Percentiles rank a stretch among this genome's conserved stretches.
Evolutionary conservation across 805 yeast genomes (phyloP).

Genomic region (Candida piceae): DNA sequence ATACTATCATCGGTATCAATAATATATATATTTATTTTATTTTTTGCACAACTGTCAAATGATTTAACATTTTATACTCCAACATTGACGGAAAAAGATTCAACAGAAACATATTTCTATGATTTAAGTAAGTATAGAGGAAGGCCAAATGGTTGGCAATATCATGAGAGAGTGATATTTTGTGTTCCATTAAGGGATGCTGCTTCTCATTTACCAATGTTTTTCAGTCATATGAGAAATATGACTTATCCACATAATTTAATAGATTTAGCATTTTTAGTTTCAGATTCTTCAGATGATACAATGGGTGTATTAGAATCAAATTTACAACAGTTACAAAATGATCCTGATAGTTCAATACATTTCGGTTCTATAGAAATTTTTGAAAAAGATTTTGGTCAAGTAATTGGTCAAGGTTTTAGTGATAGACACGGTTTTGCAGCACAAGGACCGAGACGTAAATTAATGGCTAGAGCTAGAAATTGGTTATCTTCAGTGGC

Average conservation of each 20-base stretch:
- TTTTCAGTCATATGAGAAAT: slow-evolving; percentile 50
- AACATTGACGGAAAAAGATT: slow-evolving; percentile 6
- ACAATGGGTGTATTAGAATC: slow-evolving; percentile 66
- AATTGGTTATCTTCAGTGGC: slow-evolving; percentile 91
- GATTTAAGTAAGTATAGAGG: slow-evolving; percentile 43
- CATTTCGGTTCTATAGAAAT: slow-evolving; percentile 83
- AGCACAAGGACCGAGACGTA: slow-evolving; percentile 93
- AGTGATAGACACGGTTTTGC: slow-evolving; percentile 93
- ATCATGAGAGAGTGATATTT: slow-evolving; percentile 46
- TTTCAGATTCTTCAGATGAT: slow-evolving; percentile 85
- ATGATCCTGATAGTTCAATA: slow-evolving; percentile 51
- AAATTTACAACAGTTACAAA: slow-evolving; percentile 59
- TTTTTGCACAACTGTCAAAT: neutral
- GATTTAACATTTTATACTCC: slow-evolving; percentile 14
- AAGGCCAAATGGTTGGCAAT: slow-evolving; percentile 46
- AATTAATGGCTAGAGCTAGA: slow-evolving; percentile 92
- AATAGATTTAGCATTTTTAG: slow-evolving; percentile 69
- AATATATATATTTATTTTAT: neutral
- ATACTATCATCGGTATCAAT: neutral
- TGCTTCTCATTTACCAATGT: slow-evolving; percentile 56
- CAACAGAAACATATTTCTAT: slow-evolving; percentile 21
- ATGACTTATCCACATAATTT: slow-evolving; percentile 53
- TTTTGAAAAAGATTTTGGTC: slow-evolving; percentile 90
- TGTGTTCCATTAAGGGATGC: slow-evolving; percentile 60
- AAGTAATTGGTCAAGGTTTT: slow-evolving; percentile 86